A percentile compares a stretch with the other conserved stretches of the same genome.
phyloP scores from a whole-genome alignment of 1,284 basidiomycete species.

The Marasmius tenuissimus region DNA sequence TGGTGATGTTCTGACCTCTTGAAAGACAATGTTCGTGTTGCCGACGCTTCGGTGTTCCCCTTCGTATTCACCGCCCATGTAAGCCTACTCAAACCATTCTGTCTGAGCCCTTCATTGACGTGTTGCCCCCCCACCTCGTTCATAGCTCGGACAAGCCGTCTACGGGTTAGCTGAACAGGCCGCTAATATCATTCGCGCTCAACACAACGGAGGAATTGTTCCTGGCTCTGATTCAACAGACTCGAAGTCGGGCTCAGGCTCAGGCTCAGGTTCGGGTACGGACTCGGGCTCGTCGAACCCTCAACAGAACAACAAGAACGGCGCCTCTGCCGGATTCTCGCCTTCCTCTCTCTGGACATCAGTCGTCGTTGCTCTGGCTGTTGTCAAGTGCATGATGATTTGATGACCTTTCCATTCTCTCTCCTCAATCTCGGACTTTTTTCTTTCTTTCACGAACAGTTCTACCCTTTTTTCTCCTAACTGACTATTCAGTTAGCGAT shows the following conservation, averaged over 20 bases:
- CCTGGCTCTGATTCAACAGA: neutral
- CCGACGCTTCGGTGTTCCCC: slow-evolving; percentile 42
- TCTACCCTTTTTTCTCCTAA: neutral
- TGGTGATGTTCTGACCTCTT: neutral
- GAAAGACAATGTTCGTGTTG: slow-evolving; percentile 37
- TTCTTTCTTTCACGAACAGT: neutral
- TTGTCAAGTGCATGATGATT: neutral
- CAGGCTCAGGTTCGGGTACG: neutral
- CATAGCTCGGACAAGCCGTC: slow-evolving; percentile 3
- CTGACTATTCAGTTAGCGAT: neutral
- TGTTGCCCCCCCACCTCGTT: neutral
- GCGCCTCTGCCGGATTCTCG: neutral
- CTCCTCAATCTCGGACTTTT: neutral
- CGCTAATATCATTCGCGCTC: slow-evolving; percentile 55
- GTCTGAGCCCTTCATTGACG: neutral
- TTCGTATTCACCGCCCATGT: slow-evolving; percentile 46
- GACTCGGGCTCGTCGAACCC: neutral
- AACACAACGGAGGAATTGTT: slow-evolving; percentile 31
- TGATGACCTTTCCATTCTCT: neutral
- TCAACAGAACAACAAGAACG: neutral
- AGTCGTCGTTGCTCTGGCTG: neutral
- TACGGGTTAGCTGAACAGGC: slow-evolving; percentile 70
- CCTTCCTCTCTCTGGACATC: neutral
- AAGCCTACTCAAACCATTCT: slow-evolving; percentile 12
- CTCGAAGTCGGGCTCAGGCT: neutral